Evolutionary conservation across 768 basidiomycete species (phyloP), one percentile per base, ranked within the genome.

Genomic region (Rickenella mellea): DNA sequence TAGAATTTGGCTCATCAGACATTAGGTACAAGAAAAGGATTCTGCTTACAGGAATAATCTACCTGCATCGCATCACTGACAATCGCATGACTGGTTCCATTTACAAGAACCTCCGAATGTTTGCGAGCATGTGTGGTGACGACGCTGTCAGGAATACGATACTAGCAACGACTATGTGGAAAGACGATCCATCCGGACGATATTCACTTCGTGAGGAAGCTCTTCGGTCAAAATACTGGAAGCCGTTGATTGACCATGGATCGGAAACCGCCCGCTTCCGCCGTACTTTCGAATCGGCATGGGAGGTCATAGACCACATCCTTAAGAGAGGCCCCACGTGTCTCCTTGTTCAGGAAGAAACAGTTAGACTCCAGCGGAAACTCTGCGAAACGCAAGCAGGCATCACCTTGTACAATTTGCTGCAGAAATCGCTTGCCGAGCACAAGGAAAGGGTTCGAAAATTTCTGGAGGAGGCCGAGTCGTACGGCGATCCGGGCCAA

Each of bases 161-260:
- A 11, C 46, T 69, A 10, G 58, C 55, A 10, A 64, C 67, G 1
- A 66, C 66, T 12, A 66, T 63, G 59, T 69, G 65, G 66, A 60
- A 60, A 44, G 30, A 48, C 20, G 36, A 31, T 29, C n/a, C n/a
- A n/a, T n/a, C n/a, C n/a, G n/a, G n/a, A n/a, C n/a, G n/a, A n/a
- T n/a, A n/a, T n/a, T n/a, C n/a, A n/a, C n/a, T n/a, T n/a, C 56
- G 66, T 11, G 63, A 62, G 38, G 27, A 42, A 19, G 49, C 63
- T 39, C 53, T 66, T 17, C 36, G 43, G 31, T 24, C 30, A 17
- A 51, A 45, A n/a, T 68, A 59, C 41, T 70, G 61, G 56, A 48
- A 51, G 26, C 33, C 30, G 4, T 50, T 59, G 52, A 27, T 57
- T n/a, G 43, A 49, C n/a, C 45, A 47, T 20, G 62, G 64, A 9